Percentiles rank a stretch among this genome's conserved stretches.
Conservation (phyloP, 2,329 filamentous ascomycete species). For the Diaporthe helianthi region DNA sequence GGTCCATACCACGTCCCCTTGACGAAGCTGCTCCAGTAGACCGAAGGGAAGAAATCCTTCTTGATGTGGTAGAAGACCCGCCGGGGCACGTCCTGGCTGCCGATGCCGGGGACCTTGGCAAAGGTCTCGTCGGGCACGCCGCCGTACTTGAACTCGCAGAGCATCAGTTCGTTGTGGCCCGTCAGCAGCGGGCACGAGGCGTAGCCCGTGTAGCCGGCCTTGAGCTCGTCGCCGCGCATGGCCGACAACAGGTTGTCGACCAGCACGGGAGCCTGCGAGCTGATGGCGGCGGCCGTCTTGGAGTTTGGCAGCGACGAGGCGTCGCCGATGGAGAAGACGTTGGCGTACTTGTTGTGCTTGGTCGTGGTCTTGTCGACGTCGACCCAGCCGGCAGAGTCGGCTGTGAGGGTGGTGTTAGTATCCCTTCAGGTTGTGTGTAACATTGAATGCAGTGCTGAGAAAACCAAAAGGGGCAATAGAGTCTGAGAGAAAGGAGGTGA, state of each 20-base stretch:
- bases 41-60: constrained; percentile 51
- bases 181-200: constrained; percentile 55
- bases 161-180: constrained; percentile 52
- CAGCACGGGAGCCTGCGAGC: constrained; percentile 52
- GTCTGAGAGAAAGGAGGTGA: not conserved
- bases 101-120: constrained; percentile 39
- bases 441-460: too few species aligned
- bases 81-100: constrained; percentile 49
- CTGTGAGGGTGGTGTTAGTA: not conserved
- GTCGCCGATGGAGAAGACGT: constrained; percentile 50
- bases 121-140: constrained; percentile 55
- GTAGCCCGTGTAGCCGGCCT: constrained; percentile 51
- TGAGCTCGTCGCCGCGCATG: constrained; percentile 45
- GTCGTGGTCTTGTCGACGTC: constrained; percentile 38
- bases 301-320: constrained; percentile 49
- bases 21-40: constrained; percentile 43
- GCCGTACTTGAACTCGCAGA: constrained; percentile 57
- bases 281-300: constrained; percentile 55
- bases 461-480: not conserved
- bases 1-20: constrained; percentile 44
- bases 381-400: constrained; percentile 38
- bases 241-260: constrained; percentile 49
- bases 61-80: constrained; percentile 51
- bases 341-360: constrained; percentile 43
- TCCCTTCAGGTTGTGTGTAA: too few species aligned